These are phyloP conservation scores for Hygrophorus pudorinus DNA, from an alignment of 768 basidiomycete genomes.

Conservation along the genomic window DNA sequence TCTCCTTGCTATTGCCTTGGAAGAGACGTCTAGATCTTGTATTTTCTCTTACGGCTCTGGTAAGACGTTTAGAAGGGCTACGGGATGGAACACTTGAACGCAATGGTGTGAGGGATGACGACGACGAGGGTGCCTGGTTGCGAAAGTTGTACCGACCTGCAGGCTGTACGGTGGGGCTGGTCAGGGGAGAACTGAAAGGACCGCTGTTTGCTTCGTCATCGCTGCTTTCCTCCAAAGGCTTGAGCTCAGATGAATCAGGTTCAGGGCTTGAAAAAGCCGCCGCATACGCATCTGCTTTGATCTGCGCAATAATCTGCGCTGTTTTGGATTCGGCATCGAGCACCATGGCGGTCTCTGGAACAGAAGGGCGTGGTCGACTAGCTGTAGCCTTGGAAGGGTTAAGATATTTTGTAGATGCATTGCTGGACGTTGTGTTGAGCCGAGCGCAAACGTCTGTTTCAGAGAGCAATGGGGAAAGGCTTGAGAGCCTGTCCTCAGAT, in stretches of 20 bases:
- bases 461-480: conserved; percentile 1
- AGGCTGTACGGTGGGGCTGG: conserved; percentile 2
- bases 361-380: conserved; percentile 4
- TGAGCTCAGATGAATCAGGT: conserved; percentile 25
- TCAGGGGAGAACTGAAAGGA: conserved; percentile 7
- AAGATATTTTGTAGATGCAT: not conserved
- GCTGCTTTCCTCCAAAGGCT: conserved; percentile 41
- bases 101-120: too few relatives aligned
- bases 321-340: conserved; percentile 36
- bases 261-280: conserved; percentile 37
- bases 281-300: conserved; percentile 52
- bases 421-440: not conserved
- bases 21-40: not conserved
- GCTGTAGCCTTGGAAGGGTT: conserved; percentile 4
- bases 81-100: too few relatives aligned
- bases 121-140: too few relatives aligned
- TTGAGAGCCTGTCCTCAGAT: not conserved
- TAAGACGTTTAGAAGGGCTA: not conserved
- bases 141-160: not conserved
- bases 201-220: conserved; percentile 30
- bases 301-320: conserved; percentile 49
- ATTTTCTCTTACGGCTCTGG: not conserved
- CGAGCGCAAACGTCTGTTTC: not conserved
- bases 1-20: not conserved
- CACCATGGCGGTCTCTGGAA: conserved; percentile 18